Evolutionary conservation across 805 yeast species (phyloP).

Genomic region (Candida ulmi): DNA sequence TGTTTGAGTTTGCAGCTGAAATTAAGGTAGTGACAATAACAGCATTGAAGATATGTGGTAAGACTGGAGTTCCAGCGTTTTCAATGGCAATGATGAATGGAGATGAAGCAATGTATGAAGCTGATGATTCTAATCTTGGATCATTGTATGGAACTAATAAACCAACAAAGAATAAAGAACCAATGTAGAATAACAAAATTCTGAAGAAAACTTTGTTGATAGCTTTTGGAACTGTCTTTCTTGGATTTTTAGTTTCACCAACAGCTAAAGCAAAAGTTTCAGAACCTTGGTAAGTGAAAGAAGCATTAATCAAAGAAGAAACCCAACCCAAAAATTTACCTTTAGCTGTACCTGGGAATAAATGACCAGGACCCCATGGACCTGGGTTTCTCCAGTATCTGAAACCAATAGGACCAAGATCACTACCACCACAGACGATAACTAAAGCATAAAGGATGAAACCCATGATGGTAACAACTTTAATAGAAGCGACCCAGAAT

Average conservation of each 20-base stretch:
- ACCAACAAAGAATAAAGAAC: slow-evolving; percentile 64
- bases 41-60: slow-evolving; percentile 70
- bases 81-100: slow-evolving; percentile 71
- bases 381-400: slow-evolving; percentile 81
- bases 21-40: slow-evolving; percentile 59
- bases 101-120: slow-evolving; percentile 47
- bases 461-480: slow-evolving; percentile 64
- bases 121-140: slow-evolving; percentile 35
- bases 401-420: slow-evolving; percentile 67
- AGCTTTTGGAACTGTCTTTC: slow-evolving; percentile 47
- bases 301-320: slow-evolving; percentile 62
- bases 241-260: slow-evolving; percentile 67
- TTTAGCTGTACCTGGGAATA: slow-evolving; percentile 41
- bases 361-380: slow-evolving; percentile 64
- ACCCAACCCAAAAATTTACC: slow-evolving; percentile 68
- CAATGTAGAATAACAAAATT: slow-evolving; percentile 60
- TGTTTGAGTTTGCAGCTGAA: slow-evolving; percentile 74
- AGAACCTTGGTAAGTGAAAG: slow-evolving; percentile 76
- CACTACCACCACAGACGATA: slow-evolving; percentile 73
- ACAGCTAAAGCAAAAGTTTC: slow-evolving; percentile 73
- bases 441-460: slow-evolving; percentile 61
- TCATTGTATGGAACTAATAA: slow-evolving; percentile 62
- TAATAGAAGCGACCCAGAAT: slow-evolving; percentile 66
- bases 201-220: slow-evolving; percentile 64
- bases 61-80: slow-evolving; percentile 58